phyloP scores from a whole-genome alignment of 768 basidiomycete genomes.

The Porphyrellus cyaneotinctus region DNA sequence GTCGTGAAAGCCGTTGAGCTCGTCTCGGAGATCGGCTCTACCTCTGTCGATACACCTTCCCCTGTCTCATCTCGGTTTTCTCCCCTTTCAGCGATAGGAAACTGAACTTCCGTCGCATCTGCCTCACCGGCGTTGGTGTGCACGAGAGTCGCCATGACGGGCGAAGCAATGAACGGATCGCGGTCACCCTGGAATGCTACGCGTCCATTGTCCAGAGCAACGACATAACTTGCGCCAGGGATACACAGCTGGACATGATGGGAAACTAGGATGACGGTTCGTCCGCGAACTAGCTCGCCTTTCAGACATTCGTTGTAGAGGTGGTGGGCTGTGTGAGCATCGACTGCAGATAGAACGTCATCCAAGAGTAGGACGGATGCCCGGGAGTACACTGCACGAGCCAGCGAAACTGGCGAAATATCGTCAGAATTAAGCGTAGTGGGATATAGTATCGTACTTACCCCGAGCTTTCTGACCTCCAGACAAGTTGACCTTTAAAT shows the following conservation, averaged over 20 bases:
- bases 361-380: slow-evolving; percentile 81
- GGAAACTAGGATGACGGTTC: slow-evolving; percentile 87
- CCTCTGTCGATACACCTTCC: slow-evolving; percentile 22
- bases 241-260: slow-evolving; percentile 91
- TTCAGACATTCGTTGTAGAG: slow-evolving; percentile 75
- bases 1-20: slow-evolving; percentile 40
- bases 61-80: slow-evolving; percentile 3
- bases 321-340: slow-evolving; percentile 81
- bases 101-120: slow-evolving; percentile 40
- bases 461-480: slow-evolving; percentile 70
- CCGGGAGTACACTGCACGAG: slow-evolving; percentile 87
- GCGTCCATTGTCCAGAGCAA: slow-evolving; percentile 69
- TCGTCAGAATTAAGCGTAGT: not conserved
- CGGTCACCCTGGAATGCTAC: slow-evolving; percentile 68
- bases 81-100: slow-evolving; percentile 3
- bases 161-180: slow-evolving; percentile 62
- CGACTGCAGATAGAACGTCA: slow-evolving; percentile 74
- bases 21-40: slow-evolving; percentile 36
- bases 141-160: slow-evolving; percentile 60
- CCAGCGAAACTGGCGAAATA: slow-evolving; percentile 51
- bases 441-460: slow-evolving; percentile 20
- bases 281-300: slow-evolving; percentile 71
- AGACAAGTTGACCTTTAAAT: slow-evolving; percentile 28
- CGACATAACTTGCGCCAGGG: slow-evolving; percentile 75
- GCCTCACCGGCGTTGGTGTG: slow-evolving; percentile 46